Conservation (phyloP, 768 basidiomycete species). For the Gymnopilus junonius region DNA sequence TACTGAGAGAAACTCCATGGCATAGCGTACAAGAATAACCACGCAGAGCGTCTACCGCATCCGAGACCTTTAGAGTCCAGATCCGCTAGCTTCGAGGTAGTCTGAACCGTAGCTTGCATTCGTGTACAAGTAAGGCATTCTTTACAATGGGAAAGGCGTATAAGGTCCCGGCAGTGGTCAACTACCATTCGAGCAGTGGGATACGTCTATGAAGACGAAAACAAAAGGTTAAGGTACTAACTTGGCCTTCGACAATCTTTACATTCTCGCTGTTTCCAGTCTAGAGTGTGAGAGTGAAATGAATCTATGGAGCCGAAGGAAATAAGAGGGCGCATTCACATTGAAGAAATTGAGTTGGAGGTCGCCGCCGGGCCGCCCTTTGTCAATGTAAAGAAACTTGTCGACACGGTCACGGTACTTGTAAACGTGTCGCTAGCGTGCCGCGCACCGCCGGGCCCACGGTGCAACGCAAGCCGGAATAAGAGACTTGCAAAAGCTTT, state of each 20-base stretch:
- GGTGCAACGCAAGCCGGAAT: too few relatives aligned
- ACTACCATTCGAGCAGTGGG: neutral
- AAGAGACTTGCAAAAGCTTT: too few relatives aligned
- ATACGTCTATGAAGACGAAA: neutral
- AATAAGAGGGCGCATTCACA: neutral
- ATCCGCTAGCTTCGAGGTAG: neutral
- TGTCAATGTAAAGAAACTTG: neutral
- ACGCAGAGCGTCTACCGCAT: neutral
- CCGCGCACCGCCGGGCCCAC: too few relatives aligned
- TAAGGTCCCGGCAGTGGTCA: neutral
- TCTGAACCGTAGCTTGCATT: too few relatives aligned
- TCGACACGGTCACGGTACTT: conserved; percentile 2
- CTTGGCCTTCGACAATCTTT: neutral
- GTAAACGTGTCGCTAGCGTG: too few relatives aligned
- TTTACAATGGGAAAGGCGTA: neutral
- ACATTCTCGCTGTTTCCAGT: neutral
- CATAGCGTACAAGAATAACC: neutral
- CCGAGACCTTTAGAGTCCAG: conserved; percentile 7
- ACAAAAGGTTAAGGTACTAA: neutral
- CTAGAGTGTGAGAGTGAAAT: neutral
- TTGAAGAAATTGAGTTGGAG: too few relatives aligned
- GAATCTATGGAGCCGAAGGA: neutral
- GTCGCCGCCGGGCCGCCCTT: too few relatives aligned
- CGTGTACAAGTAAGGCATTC: neutral
- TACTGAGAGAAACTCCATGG: neutral